A percentile compares a stretch with the other conserved stretches of the same genome.
These are phyloP conservation scores for Multifurca ochricompacta DNA, from an alignment of 768 basidiomycete species.

Conservation along the genomic window DNA sequence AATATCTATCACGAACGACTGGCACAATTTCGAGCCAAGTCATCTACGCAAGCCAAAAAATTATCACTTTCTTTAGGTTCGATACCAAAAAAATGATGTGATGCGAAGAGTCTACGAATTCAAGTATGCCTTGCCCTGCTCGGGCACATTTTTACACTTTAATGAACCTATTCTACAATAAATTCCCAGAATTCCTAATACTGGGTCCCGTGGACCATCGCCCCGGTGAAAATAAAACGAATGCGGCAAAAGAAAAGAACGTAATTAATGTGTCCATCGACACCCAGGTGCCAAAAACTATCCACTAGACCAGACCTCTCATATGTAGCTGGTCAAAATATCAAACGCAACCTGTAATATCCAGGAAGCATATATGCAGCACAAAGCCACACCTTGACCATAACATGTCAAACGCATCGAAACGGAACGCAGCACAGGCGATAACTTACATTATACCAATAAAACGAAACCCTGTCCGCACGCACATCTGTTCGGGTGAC, in stretches of 20 bases:
- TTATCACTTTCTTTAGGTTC: too few species aligned
- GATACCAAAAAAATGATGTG: too few species aligned
- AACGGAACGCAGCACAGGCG: neutral
- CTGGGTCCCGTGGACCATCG: too few species aligned
- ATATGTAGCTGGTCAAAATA: neutral
- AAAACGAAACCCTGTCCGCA: constrained; percentile 21
- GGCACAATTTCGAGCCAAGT: too few species aligned
- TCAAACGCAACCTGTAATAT: constrained; percentile 12
- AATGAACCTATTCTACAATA: neutral
- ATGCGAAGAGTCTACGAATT: too few species aligned
- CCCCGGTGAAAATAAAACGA: neutral
- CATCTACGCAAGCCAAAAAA: too few species aligned
- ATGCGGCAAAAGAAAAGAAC: neutral
- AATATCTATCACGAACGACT: too few species aligned
- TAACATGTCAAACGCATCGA: neutral
- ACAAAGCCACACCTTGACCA: constrained; percentile 18
- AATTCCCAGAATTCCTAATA: neutral
- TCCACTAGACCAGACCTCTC: neutral
- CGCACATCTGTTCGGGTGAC: constrained; percentile 4
- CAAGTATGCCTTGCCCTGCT: too few species aligned
- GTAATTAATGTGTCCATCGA: neutral
- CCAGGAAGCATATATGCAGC: constrained; percentile 16
- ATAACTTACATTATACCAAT: constrained; percentile 21
- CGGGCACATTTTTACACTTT: too few species aligned
- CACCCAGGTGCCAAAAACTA: neutral